These are phyloP conservation scores for Rhinocladiella mackenziei DNA, from an alignment of 2,329 filamentous ascomycete genomes.

Conservation along the genomic window DNA sequence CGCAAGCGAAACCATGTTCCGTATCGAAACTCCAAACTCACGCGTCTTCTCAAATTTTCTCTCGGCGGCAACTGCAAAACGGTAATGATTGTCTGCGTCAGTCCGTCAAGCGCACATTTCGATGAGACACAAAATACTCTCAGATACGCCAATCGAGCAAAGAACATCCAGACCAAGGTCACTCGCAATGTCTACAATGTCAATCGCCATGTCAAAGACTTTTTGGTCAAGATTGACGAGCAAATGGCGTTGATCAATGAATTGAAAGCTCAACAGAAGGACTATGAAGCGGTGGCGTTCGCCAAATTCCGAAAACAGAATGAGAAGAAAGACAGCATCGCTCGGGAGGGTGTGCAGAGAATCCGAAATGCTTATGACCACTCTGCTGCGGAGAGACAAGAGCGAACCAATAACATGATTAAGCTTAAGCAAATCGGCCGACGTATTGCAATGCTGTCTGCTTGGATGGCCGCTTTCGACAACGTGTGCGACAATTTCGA, in stretches of 20 bases:
- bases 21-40: constrained; percentile 96
- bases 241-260: constrained; percentile 97
- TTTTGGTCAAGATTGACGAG: constrained; percentile 98
- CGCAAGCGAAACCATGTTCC: constrained; percentile 90
- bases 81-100: constrained; percentile 99
- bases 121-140: constrained; percentile 98
- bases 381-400: constrained; percentile 69
- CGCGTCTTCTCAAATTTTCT: constrained; percentile 90
- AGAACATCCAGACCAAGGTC: constrained; percentile 99
- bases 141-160: constrained; percentile 93
- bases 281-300: constrained; percentile 76
- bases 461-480: constrained; percentile 92
- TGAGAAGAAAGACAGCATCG: constrained; percentile 73
- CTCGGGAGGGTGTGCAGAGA: constrained; percentile 73
- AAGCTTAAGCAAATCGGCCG: constrained; percentile 77
- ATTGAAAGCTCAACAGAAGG: constrained; percentile 85
- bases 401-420: constrained; percentile 75
- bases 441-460: constrained; percentile 77
- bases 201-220: constrained; percentile 98
- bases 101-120: constrained; percentile 91
- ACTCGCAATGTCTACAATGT: constrained; percentile 99
- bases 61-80: constrained; percentile 97
- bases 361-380: constrained; percentile 82
- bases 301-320: constrained; percentile 86
- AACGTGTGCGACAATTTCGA: constrained; percentile 69